Percentiles rank a stretch among this genome's conserved stretches.
Evolutionary conservation across 495 filamentous ascomycete genomes (phyloP).

Genomic region (Friedmanniomyces simplex): DNA sequence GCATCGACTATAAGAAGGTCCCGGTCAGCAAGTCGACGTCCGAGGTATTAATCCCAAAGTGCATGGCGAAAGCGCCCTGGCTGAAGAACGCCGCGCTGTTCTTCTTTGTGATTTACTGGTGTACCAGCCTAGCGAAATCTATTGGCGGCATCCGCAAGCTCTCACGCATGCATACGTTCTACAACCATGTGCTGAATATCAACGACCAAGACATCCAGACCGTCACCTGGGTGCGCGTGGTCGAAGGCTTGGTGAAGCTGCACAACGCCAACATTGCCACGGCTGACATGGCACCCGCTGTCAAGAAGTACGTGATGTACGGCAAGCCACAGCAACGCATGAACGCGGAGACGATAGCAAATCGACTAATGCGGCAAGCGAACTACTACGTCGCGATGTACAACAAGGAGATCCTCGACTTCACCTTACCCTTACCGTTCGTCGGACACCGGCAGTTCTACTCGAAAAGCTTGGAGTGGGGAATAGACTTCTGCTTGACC

Average conservation of each 20-base stretch:
- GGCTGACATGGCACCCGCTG: conserved; percentile 50
- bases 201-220: conserved; percentile 92
- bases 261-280: conserved; percentile 81
- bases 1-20: conserved; percentile 70
- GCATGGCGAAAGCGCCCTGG: conserved; percentile 38
- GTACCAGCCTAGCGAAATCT: conserved; percentile 65
- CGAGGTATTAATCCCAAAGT: conserved; percentile 69
- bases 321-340: conserved; percentile 89
- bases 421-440: conserved; percentile 78
- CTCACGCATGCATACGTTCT: conserved; percentile 78
- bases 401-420: conserved; percentile 89
- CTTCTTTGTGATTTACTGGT: conserved; percentile 81
- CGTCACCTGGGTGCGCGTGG: conserved; percentile 89
- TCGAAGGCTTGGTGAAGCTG: conserved; percentile 75
- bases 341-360: conserved; percentile 95
- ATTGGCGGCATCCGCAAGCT: conserved; percentile 66
- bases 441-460: conserved; percentile 66
- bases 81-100: conserved; percentile 65
- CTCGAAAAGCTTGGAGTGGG: conserved; percentile 78
- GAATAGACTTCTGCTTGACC: conserved; percentile 74
- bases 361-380: conserved; percentile 89
- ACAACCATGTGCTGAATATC: conserved; percentile 70
- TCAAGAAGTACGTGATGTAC: conserved; percentile 51
- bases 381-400: conserved; percentile 94
- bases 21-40: conserved; percentile 63